These are phyloP conservation scores for Arthroderma sp. DNA, from an alignment of 2,329 filamentous ascomycete species.

Conservation along the genomic window DNA sequence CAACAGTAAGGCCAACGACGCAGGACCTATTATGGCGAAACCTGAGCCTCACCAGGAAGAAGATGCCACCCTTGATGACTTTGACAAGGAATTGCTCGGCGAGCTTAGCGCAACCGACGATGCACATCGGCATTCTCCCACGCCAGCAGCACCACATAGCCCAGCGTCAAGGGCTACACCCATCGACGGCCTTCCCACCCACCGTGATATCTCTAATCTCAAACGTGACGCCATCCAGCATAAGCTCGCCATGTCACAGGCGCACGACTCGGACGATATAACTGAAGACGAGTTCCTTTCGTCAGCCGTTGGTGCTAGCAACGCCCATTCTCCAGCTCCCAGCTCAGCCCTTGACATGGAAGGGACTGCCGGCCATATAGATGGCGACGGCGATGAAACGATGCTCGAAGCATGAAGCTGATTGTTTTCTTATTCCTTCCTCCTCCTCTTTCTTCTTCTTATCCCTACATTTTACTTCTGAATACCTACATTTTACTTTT, in stretches of 20 bases:
- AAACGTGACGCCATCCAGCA: no score
- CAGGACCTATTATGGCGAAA: no score
- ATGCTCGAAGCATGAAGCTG: conserved; percentile 6
- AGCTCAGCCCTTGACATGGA: conserved; percentile 2
- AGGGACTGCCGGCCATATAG: conserved; percentile 2
- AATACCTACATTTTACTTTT: not conserved
- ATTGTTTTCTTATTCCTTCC: not conserved
- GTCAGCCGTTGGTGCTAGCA: conserved; percentile 2
- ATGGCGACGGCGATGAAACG: conserved; percentile 7
- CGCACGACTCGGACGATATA: conserved; percentile 4
- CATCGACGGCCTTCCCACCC: no score
- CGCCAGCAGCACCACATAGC: not conserved
- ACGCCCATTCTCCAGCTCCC: not conserved
- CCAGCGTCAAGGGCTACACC: not conserved
- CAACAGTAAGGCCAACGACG: no score
- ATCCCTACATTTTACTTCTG: not conserved
- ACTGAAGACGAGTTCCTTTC: conserved; percentile 7
- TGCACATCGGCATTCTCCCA: not conserved
- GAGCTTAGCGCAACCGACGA: not conserved
- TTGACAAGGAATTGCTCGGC: conserved; percentile 5
- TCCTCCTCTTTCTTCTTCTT: not conserved
- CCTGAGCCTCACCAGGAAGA: not conserved
- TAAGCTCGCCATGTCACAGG: not conserved
- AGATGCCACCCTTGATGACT: conserved; percentile 1
- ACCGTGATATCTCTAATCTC: no score